A percentile compares a stretch with the other conserved stretches of the same genome.
phyloP scores from a whole-genome alignment of 208 protist species.

The Crithidia acanthocephali region DNA sequence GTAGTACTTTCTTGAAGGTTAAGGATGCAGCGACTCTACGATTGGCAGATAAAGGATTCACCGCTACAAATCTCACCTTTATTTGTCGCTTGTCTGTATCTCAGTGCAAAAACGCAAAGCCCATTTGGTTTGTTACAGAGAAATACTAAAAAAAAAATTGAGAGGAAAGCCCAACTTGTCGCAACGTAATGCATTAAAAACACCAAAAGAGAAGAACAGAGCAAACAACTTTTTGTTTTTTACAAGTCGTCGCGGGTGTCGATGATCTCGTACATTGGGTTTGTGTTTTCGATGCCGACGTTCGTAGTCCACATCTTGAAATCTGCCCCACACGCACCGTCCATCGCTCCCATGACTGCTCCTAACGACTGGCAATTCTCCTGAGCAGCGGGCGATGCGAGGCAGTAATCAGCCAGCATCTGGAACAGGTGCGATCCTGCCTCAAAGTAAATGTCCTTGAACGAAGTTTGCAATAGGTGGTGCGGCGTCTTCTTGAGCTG shows the following conservation, averaged over 20 bases:
- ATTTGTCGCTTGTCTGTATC: too few relatives aligned
- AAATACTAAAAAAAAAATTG: neutral
- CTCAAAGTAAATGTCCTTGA: conserved; percentile 85
- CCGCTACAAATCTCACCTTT: too few relatives aligned
- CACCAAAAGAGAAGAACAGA: neutral
- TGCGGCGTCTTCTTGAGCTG: conserved; percentile 78
- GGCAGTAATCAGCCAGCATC: conserved; percentile 61
- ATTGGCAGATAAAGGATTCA: too few relatives aligned
- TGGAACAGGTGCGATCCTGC: conserved; percentile 65
- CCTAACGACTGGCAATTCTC: conserved; percentile 57
- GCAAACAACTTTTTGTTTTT: neutral
- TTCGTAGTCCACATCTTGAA: conserved; percentile 85
- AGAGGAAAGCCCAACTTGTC: too few relatives aligned
- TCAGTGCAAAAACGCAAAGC: conserved; percentile 3
- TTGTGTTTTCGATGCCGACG: conserved; percentile 92
- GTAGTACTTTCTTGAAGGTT: too few relatives aligned
- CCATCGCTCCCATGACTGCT: conserved; percentile 50
- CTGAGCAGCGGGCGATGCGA: conserved; percentile 60
- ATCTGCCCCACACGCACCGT: conserved; percentile 43
- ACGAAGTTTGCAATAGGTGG: conserved; percentile 83
- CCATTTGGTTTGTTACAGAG: neutral
- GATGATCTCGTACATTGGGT: conserved; percentile 91
- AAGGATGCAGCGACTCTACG: too few relatives aligned
- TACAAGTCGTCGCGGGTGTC: conserved; percentile 70
- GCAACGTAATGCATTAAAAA: neutral